Evolutionary conservation across 495 filamentous ascomycete genomes (phyloP).

Genomic region (Hypoxylon cercidicola): DNA sequence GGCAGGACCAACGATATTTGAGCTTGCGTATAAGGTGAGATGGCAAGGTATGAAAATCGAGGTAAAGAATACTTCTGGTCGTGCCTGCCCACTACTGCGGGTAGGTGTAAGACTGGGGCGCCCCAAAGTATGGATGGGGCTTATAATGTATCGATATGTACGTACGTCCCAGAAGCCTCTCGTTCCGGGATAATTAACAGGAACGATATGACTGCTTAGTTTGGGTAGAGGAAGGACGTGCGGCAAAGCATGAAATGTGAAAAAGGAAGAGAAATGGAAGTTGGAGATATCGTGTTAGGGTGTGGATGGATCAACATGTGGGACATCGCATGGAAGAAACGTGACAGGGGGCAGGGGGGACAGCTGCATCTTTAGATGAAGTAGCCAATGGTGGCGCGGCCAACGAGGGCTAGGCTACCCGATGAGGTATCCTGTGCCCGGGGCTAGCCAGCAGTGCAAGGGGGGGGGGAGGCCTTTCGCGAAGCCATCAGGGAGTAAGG

Average conservation of each 20-base stretch:
- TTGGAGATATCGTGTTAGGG: constrained; percentile 47
- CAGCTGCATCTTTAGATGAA: constrained; percentile 57
- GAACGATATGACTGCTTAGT: constrained; percentile 45
- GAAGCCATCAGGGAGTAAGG: constrained; percentile 41
- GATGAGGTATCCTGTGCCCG: constrained; percentile 57
- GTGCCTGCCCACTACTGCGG: background rate
- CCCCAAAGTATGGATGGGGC: constrained; percentile 29
- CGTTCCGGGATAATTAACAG: constrained; percentile 44
- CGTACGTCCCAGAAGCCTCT: constrained; percentile 38
- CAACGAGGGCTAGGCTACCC: constrained; percentile 52
- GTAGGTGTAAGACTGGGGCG: constrained; percentile 37
- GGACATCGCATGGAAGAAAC: constrained; percentile 58
- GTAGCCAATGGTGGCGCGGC: constrained; percentile 56
- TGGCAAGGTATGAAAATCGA: constrained; percentile 54
- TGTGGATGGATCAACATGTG: constrained; percentile 57
- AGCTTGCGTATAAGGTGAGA: constrained; percentile 39
- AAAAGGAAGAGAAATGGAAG: constrained; percentile 32
- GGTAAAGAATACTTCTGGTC: constrained; percentile 43
- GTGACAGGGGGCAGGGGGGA: constrained; percentile 52
- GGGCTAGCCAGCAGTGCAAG: constrained; percentile 53
- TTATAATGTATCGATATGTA: constrained; percentile 38
- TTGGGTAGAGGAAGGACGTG: constrained; percentile 45
- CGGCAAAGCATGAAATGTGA: constrained; percentile 46
- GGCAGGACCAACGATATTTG: constrained; percentile 40
- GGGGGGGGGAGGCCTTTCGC: constrained; percentile 35